Conservation (phyloP, 2,329 filamentous ascomycete species). For the Fusarium compactum region DNA sequence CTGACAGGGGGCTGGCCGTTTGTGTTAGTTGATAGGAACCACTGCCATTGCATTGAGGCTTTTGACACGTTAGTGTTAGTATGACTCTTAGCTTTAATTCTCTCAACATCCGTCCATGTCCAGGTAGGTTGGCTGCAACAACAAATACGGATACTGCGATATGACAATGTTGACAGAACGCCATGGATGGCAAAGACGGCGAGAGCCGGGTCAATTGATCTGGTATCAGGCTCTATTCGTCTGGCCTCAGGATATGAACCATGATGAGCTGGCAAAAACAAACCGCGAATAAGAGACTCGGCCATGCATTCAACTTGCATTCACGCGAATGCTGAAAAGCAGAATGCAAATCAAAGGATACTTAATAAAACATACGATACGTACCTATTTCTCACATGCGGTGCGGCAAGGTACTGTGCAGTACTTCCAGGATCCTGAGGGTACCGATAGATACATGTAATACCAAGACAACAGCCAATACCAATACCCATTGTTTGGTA, state of each 20-base stretch:
- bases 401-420: background rate
- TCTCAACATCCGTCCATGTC: background rate
- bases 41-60: constrained; percentile 11
- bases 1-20: constrained; percentile 7
- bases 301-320: constrained; percentile 6
- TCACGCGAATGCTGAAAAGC: constrained; percentile 4
- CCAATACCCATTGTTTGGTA: constrained; percentile 41
- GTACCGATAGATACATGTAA: constrained; percentile 32
- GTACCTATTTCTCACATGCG: constrained; percentile 5
- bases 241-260: constrained; percentile 26
- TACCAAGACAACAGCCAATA: constrained; percentile 3
- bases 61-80: constrained; percentile 41
- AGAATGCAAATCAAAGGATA: background rate
- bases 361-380: constrained; percentile 12
- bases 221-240: background rate
- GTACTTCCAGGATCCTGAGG: constrained; percentile 24
- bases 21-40: constrained; percentile 22
- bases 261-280: constrained; percentile 30
- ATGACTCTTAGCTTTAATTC: constrained; percentile 33
- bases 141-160: background rate
- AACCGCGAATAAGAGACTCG: constrained; percentile 22
- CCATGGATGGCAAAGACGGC: constrained; percentile 6
- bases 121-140: background rate
- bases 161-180: background rate
- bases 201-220: constrained; percentile 2